These are phyloP conservation scores for Dendrocalamus latiflorus DNA, from an alignment of 202 grass and related monocot species.

Conservation along the genomic window DNA sequence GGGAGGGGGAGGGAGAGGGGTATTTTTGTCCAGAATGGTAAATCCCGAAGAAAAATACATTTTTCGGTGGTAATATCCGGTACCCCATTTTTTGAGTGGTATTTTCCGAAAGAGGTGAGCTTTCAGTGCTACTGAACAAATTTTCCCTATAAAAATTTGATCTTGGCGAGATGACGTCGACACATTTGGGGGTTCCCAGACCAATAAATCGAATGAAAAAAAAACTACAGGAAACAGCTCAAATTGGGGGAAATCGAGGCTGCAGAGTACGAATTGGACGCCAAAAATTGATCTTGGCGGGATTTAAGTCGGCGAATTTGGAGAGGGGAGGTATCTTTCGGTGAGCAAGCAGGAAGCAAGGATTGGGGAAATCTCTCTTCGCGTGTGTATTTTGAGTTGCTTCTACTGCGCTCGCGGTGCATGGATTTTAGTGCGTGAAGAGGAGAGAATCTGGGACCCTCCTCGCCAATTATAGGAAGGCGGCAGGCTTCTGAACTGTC, in stretches of 20 bases:
- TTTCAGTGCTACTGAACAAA: no score
- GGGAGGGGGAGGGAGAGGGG: no score
- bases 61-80: no score
- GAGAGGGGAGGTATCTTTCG: background rate
- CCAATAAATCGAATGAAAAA: background rate
- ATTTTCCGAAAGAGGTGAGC: no score
- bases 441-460: slow-evolving; percentile 38
- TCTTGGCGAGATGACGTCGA: background rate
- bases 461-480: slow-evolving; percentile 25
- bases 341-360: background rate
- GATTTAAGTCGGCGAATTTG: background rate
- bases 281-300: background rate
- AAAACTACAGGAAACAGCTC: background rate
- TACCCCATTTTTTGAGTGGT: no score
- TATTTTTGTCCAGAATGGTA: no score
- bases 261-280: background rate
- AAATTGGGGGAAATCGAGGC: background rate
- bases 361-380: slow-evolving; percentile 7
- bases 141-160: slow-evolving; percentile 4
- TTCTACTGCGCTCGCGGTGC: slow-evolving; percentile 11
- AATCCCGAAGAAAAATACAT: no score
- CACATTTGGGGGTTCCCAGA: slow-evolving; percentile 12
- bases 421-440: background rate
- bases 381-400: slow-evolving; percentile 37
- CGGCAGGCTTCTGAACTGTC: slow-evolving; percentile 12